Evolutionary conservation across 2,329 filamentous ascomycete species (phyloP).

Genomic region (Cadophora malorum): DNA sequence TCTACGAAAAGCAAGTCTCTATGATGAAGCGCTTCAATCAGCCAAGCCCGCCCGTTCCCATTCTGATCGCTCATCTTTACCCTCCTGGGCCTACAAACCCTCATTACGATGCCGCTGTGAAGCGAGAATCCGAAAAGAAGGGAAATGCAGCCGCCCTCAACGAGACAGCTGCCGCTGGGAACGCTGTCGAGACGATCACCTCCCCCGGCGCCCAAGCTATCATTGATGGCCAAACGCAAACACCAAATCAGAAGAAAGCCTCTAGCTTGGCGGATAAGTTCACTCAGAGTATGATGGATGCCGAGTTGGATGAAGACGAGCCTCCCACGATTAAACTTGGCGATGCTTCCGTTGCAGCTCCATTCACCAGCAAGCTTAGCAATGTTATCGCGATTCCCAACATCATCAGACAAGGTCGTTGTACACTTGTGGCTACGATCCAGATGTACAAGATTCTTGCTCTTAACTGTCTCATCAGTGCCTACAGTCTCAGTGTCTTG

Average conservation of each 20-base stretch:
- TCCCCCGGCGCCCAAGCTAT: constrained; percentile 69
- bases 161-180: constrained; percentile 57
- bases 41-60: constrained; percentile 88
- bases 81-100: constrained; percentile 90
- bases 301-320: constrained; percentile 83
- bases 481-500: constrained; percentile 94
- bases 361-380: constrained; percentile 96
- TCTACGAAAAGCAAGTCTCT: constrained; percentile 93
- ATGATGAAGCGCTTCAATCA: constrained; percentile 97
- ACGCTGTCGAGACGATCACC: constrained; percentile 67
- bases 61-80: constrained; percentile 91
- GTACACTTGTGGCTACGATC: constrained; percentile 96
- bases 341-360: constrained; percentile 94
- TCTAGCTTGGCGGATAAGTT: constrained; percentile 85
- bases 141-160: constrained; percentile 61
- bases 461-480: constrained; percentile 95
- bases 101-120: constrained; percentile 91
- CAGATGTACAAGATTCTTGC: constrained; percentile 99
- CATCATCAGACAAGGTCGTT: constrained; percentile 96
- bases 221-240: constrained; percentile 62
- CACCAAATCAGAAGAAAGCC: constrained; percentile 74
- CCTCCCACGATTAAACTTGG: constrained; percentile 96
- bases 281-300: constrained; percentile 86
- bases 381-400: constrained; percentile 98
- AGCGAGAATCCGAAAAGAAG: constrained; percentile 83